Evolutionary conservation across 108 stramenopile genomes (phyloP).

Genomic region (Nitzschia palea): DNA sequence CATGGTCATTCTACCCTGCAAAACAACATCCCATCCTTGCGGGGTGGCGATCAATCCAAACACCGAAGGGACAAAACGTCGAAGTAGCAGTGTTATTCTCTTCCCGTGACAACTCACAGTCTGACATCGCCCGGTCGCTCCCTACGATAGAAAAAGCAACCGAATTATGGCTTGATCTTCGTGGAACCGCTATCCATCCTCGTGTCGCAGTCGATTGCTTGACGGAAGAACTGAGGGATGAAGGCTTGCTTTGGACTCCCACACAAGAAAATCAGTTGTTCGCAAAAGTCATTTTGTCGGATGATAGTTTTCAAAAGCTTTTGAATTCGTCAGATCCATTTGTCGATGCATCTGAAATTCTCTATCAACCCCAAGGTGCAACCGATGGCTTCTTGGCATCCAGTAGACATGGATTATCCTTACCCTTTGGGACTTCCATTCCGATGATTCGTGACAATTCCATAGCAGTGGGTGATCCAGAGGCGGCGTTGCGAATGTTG

Average conservation of each 20-base stretch:
- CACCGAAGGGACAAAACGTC: too few species aligned
- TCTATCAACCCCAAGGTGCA: slow-evolving; percentile 12
- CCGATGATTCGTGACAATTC: slow-evolving; percentile 22
- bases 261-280: not conserved
- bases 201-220: slow-evolving; percentile 24
- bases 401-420: slow-evolving; percentile 12
- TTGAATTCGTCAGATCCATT: slow-evolving; percentile 15
- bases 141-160: not conserved
- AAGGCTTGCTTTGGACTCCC: not conserved
- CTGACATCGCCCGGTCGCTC: too few species aligned
- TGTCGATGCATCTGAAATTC: slow-evolving; percentile 8
- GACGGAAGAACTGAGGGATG: not conserved
- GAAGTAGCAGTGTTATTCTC: too few species aligned
- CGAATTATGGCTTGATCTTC: slow-evolving; percentile 57
- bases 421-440: slow-evolving; percentile 20
- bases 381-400: slow-evolving; percentile 2
- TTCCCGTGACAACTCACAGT: too few species aligned
- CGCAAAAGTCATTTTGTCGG: slow-evolving; percentile 24
- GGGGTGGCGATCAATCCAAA: too few species aligned
- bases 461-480: slow-evolving; percentile 16
- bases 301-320: slow-evolving; percentile 21
- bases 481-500: slow-evolving; percentile 11
- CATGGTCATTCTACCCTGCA: too few species aligned
- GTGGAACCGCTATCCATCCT: slow-evolving; percentile 41
- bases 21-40: too few species aligned